Evolutionary conservation across 2,329 filamentous ascomycete genomes (phyloP).

Genomic region (Ophiostoma angusticollis): DNA sequence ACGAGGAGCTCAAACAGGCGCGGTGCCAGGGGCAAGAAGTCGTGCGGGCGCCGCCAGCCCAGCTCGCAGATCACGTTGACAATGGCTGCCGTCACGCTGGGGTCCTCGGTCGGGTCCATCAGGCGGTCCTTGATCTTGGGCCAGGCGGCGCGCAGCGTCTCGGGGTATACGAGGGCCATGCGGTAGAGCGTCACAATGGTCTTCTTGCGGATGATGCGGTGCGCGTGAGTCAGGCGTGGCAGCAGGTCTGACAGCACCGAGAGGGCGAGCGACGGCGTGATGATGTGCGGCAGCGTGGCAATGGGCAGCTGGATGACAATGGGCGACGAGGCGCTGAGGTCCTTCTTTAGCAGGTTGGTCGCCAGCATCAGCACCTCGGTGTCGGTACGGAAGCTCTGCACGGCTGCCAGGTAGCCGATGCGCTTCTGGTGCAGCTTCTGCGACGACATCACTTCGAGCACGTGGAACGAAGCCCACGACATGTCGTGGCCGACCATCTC

Average conservation of each 20-base stretch:
- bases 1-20: slow-evolving; percentile 86
- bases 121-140: slow-evolving; percentile 93
- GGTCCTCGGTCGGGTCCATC: slow-evolving; percentile 79
- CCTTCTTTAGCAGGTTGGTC: slow-evolving; percentile 94
- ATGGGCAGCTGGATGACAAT: slow-evolving; percentile 78
- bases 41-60: slow-evolving; percentile 83
- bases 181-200: slow-evolving; percentile 90
- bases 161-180: slow-evolving; percentile 88
- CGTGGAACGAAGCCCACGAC: slow-evolving; percentile 98
- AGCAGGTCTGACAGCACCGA: slow-evolving; percentile 79
- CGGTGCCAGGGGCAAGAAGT: slow-evolving; percentile 85
- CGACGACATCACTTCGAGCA: slow-evolving; percentile 97
- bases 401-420: slow-evolving; percentile 86
- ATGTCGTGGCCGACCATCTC: slow-evolving; percentile 99
- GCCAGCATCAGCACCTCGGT: slow-evolving; percentile 97
- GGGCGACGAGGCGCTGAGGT: slow-evolving; percentile 59
- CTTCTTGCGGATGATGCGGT: slow-evolving; percentile 83
- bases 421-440: slow-evolving; percentile 90
- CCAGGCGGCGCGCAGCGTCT: slow-evolving; percentile 85
- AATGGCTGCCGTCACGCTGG: slow-evolving; percentile 87
- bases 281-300: slow-evolving; percentile 82
- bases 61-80: slow-evolving; percentile 95
- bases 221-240: slow-evolving; percentile 74
- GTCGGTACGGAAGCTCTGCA: slow-evolving; percentile 89
- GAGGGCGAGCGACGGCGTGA: slow-evolving; percentile 82